A percentile compares a stretch with the other conserved stretches of the same genome.
Evolutionary conservation across 768 basidiomycete genomes (phyloP).

Genomic region (Rhodotorula toruloides): DNA sequence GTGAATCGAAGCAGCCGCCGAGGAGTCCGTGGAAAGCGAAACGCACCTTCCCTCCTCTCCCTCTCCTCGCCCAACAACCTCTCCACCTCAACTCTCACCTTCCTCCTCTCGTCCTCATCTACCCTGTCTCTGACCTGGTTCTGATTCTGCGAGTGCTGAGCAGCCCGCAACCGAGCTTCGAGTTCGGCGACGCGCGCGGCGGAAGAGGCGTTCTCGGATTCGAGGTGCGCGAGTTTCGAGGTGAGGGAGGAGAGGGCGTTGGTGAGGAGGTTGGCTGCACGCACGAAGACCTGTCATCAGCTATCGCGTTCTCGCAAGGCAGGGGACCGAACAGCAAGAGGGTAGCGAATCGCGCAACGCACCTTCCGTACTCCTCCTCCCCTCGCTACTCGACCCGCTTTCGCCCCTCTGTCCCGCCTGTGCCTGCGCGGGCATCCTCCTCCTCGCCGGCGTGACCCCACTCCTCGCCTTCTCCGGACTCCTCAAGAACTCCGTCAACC

Average conservation of each 20-base stretch:
- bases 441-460: not conserved
- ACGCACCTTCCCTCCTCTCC: not conserved
- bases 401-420: not conserved
- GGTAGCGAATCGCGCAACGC: too few relatives aligned
- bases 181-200: constrained; percentile 34
- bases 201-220: constrained; percentile 37
- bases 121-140: not conserved
- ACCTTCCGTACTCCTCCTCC: too few relatives aligned
- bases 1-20: not conserved
- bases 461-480: constrained; percentile 15
- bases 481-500: constrained; percentile 38
- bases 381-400: not conserved
- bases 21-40: not conserved
- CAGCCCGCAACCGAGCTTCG: constrained; percentile 18
- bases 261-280: constrained; percentile 32
- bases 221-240: constrained; percentile 20
- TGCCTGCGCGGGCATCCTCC: not conserved
- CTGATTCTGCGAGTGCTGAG: not conserved
- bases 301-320: not conserved
- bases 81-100: constrained; percentile 25
- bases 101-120: constrained; percentile 1
- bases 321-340: too few relatives aligned
- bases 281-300: too few relatives aligned
- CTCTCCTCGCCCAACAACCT: constrained; percentile 10
- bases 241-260: constrained; percentile 22